These are phyloP conservation scores for Phlyctochytrium bullatum DNA, from an alignment of 192 early-diverging fungal genomes.

Conservation along the genomic window DNA sequence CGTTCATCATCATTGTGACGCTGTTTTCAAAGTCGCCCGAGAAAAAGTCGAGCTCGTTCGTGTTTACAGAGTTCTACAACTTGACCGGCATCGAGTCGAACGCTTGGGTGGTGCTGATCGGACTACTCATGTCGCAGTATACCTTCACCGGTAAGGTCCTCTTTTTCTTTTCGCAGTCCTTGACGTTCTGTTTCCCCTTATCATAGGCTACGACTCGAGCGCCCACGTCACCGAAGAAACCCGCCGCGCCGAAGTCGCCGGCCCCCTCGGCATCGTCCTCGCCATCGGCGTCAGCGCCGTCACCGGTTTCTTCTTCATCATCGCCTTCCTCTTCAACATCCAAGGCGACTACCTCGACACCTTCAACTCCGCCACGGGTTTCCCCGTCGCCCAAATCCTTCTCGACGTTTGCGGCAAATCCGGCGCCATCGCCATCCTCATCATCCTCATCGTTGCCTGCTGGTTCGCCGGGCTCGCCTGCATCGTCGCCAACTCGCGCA, in stretches of 20 bases:
- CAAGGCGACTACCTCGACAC: constrained; percentile 10
- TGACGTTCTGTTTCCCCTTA: constrained; percentile 5
- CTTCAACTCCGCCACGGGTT: constrained; percentile 8
- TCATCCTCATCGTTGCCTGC: constrained; percentile 20
- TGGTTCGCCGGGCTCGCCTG: constrained; percentile 32
- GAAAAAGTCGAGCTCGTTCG: constrained; percentile 17
- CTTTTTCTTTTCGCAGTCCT: not conserved
- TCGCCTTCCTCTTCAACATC: constrained; percentile 26
- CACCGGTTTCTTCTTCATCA: constrained; percentile 28
- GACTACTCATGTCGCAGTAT: constrained; percentile 25
- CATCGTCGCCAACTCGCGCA: constrained; percentile 21
- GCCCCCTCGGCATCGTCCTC: constrained; percentile 31
- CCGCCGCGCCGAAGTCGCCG: constrained; percentile 24
- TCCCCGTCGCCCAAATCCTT: constrained; percentile 24
- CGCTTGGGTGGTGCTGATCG: constrained; percentile 32
- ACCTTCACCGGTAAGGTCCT: constrained; percentile 11
- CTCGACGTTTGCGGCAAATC: constrained; percentile 8
- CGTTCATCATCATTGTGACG: constrained; percentile 31
- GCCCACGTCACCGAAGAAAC: constrained; percentile 46
- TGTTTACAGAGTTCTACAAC: constrained; percentile 37
- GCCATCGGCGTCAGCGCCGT: constrained; percentile 23
- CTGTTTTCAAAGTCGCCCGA: constrained; percentile 26
- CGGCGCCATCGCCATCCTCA: constrained; percentile 15
- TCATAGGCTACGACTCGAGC: constrained; percentile 36
- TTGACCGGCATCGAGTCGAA: constrained; percentile 20